Percentiles rank a stretch among this genome's conserved stretches.
These are phyloP conservation scores for Saururus chinensis DNA, from an alignment of 164 flowering plant genomes.

Conservation along the genomic window DNA sequence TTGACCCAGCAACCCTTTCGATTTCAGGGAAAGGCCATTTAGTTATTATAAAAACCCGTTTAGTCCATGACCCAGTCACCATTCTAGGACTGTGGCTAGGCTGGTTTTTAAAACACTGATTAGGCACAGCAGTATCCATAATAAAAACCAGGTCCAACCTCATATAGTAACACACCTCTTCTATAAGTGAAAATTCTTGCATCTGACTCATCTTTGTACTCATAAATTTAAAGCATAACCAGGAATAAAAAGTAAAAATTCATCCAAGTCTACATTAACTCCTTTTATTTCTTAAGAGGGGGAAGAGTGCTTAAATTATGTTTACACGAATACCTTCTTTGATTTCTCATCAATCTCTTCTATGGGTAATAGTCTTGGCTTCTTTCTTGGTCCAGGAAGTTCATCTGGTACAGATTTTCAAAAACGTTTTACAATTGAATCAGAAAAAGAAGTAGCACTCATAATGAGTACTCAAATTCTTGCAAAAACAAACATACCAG, in stretches of 20 bases:
- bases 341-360: constrained; percentile 63
- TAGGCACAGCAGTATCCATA: too few species aligned
- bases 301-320: neutral
- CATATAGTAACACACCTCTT: too few species aligned
- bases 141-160: too few species aligned
- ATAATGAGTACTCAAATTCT: neutral
- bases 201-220: neutral
- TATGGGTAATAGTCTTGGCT: constrained; percentile 61
- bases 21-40: too few species aligned
- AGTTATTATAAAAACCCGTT: too few species aligned
- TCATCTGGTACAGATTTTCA: constrained; percentile 35
- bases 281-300: neutral
- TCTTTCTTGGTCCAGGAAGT: constrained; percentile 49
- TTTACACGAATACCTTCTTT: constrained; percentile 41
- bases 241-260: neutral
- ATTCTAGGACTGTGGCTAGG: too few species aligned
- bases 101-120: too few species aligned
- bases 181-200: neutral
- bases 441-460: neutral
- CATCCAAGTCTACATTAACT: neutral
- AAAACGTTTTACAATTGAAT: neutral
- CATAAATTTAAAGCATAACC: too few species aligned
- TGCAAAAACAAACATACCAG: constrained; percentile 27
- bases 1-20: too few species aligned
- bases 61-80: too few species aligned